Percentiles rank a stretch among this genome's conserved stretches.
Conservation (phyloP, 2,329 filamentous ascomycete species). For the Monosporascus ibericus region DNA sequence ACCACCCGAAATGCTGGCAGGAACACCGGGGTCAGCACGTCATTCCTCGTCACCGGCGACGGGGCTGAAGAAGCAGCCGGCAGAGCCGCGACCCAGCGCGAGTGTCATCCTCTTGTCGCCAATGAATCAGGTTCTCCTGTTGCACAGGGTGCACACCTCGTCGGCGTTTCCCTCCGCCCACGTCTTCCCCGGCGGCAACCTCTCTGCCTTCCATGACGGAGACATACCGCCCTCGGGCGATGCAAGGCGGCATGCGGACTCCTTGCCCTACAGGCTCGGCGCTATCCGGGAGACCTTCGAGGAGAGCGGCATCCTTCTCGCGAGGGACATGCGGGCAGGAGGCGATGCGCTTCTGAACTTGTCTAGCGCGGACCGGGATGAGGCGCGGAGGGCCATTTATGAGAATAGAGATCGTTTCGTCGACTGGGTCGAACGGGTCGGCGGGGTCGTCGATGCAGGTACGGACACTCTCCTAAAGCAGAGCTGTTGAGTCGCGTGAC, state of each 20-base stretch:
- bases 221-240: slow-evolving; percentile 38
- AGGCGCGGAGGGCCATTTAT: slow-evolving; percentile 65
- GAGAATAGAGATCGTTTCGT: slow-evolving; percentile 57
- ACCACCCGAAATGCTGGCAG: no score
- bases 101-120: slow-evolving; percentile 84
- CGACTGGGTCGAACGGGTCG: slow-evolving; percentile 54
- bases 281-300: slow-evolving; percentile 92
- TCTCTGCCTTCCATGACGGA: slow-evolving; percentile 74
- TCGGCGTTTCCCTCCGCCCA: slow-evolving; percentile 85
- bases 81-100: slow-evolving; percentile 31
- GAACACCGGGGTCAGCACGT: no score
- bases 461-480: slow-evolving; percentile 12
- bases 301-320: slow-evolving; percentile 84
- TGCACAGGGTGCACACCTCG: slow-evolving; percentile 79
- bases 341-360: slow-evolving; percentile 54
- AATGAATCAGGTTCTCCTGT: slow-evolving; percentile 77
- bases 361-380: slow-evolving; percentile 51
- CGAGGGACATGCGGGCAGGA: slow-evolving; percentile 32
- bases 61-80: slow-evolving; percentile 27
- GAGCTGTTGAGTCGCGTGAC: background rate
- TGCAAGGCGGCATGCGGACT: slow-evolving; percentile 60
- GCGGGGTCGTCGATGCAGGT: slow-evolving; percentile 61
- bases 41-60: no score
- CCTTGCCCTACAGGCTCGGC: slow-evolving; percentile 67
- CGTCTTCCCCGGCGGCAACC: slow-evolving; percentile 89